These are phyloP conservation scores for Conticribra guillardii DNA, from an alignment of 108 stramenopile genomes.

Conservation along the genomic window DNA sequence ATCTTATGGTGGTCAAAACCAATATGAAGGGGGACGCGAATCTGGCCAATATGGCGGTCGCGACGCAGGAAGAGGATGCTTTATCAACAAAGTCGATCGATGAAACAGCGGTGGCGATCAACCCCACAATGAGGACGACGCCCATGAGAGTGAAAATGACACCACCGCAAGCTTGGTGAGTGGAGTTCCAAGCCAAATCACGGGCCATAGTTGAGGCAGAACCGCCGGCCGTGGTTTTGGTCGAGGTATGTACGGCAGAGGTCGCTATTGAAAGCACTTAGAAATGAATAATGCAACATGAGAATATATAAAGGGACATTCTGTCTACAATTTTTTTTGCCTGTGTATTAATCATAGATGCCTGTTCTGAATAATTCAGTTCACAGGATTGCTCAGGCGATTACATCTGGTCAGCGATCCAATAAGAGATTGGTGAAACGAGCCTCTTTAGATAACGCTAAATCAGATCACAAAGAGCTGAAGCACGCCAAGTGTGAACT, in stretches of 20 bases:
- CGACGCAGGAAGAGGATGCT: not conserved
- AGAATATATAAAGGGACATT: not conserved
- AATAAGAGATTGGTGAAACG: not conserved
- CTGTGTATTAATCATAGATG: too few species aligned
- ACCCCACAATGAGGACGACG: not conserved
- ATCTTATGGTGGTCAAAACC: too few species aligned
- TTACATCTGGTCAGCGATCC: too few species aligned
- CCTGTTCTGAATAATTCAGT: too few species aligned
- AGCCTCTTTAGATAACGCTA: not conserved
- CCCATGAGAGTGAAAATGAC: too few species aligned
- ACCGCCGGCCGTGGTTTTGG: not conserved
- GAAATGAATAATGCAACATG: not conserved
- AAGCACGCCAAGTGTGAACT: constrained; percentile 4
- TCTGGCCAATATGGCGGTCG: not conserved
- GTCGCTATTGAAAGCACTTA: not conserved
- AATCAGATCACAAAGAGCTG: too few species aligned
- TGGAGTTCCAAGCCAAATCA: not conserved
- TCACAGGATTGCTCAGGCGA: too few species aligned
- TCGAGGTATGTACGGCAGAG: not conserved
- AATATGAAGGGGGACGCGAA: not conserved
- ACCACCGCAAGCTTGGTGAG: not conserved
- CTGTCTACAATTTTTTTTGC: too few species aligned
- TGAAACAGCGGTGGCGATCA: not conserved
- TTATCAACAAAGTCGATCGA: too few species aligned
- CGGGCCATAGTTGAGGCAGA: not conserved